Evolutionary conservation across 163 green algal species (phyloP).

Genomic region (Chloromonas sp.): DNA sequence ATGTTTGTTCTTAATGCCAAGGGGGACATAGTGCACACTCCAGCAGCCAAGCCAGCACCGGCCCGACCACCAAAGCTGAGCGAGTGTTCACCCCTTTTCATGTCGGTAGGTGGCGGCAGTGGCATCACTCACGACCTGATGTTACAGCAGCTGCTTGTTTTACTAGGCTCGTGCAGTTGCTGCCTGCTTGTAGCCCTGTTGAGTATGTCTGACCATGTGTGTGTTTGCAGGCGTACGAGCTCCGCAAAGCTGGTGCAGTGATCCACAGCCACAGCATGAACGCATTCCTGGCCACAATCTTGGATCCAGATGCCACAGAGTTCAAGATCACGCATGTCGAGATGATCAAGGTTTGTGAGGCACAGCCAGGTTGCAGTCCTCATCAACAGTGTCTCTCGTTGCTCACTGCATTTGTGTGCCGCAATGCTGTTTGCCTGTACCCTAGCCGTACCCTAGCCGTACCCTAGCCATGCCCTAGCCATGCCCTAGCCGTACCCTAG

Average conservation of each 20-base stretch:
- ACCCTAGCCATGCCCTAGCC: too few relatives aligned
- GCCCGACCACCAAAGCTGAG: conserved; percentile 86
- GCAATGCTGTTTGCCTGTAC: too few relatives aligned
- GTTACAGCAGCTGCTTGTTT: not conserved
- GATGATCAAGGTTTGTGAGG: conserved; percentile 87
- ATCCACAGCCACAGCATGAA: conserved; percentile 88
- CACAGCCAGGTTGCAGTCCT: not conserved
- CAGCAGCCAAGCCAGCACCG: conserved; percentile 49
- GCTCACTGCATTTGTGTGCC: too few relatives aligned
- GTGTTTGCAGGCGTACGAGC: conserved; percentile 76
- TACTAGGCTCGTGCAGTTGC: not conserved
- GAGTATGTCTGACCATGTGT: too few relatives aligned
- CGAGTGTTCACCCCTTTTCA: conserved; percentile 93
- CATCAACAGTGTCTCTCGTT: too few relatives aligned
- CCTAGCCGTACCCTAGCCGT: too few relatives aligned
- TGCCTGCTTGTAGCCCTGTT: conserved; percentile 2
- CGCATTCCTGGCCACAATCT: conserved; percentile 81
- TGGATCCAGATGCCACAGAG: conserved; percentile 69
- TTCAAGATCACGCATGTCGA: conserved; percentile 87
- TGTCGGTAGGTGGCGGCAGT: conserved; percentile 58
- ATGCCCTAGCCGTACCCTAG: too few relatives aligned
- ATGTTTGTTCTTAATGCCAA: conserved; percentile 89
- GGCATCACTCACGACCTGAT: too few relatives aligned
- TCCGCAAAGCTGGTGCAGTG: conserved; percentile 82
- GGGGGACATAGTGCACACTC: conserved; percentile 57